These are phyloP conservation scores for Agrostemma githago DNA, from an alignment of 148 eudicot genomes.

Conservation along the genomic window DNA sequence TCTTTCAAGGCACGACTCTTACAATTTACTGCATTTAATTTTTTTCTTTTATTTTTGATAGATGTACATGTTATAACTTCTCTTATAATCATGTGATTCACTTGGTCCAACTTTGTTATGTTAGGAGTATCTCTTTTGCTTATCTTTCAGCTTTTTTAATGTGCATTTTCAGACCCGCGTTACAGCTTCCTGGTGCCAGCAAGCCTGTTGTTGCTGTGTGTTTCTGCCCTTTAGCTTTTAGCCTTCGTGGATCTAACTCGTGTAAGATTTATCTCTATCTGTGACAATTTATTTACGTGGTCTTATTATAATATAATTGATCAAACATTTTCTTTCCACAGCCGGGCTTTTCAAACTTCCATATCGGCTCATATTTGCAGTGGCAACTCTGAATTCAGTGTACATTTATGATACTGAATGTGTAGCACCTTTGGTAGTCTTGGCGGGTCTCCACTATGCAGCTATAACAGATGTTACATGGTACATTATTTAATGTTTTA, in stretches of 20 bases:
- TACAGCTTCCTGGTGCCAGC: conserved; percentile 91
- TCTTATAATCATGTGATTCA: background rate
- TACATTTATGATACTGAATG: conserved; percentile 85
- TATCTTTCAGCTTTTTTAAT: conserved; percentile 4
- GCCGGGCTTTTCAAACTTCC: conserved; percentile 81
- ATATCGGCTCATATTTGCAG: conserved; percentile 80
- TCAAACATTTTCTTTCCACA: conserved; percentile 24
- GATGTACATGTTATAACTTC: background rate
- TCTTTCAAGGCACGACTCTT: conserved; percentile 63
- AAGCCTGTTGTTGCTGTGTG: conserved; percentile 94
- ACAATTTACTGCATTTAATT: too few species aligned
- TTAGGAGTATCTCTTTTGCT: background rate
- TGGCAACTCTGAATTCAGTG: conserved; percentile 87
- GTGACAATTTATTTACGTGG: background rate
- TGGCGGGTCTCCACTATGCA: conserved; percentile 97
- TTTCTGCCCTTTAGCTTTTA: conserved; percentile 77
- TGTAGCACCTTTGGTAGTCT: conserved; percentile 61
- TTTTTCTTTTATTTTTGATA: too few species aligned
- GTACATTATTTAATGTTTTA: conserved; percentile 29
- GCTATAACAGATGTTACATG: conserved; percentile 92
- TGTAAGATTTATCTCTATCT: conserved; percentile 25
- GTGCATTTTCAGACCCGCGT: conserved; percentile 64
- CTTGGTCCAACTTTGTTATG: background rate
- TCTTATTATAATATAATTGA: conserved; percentile 5
- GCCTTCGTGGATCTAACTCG: conserved; percentile 49